Evolutionary conservation across 73 alveolate genomes (phyloP).

Genomic region (Paramecium pentaurelia): DNA sequence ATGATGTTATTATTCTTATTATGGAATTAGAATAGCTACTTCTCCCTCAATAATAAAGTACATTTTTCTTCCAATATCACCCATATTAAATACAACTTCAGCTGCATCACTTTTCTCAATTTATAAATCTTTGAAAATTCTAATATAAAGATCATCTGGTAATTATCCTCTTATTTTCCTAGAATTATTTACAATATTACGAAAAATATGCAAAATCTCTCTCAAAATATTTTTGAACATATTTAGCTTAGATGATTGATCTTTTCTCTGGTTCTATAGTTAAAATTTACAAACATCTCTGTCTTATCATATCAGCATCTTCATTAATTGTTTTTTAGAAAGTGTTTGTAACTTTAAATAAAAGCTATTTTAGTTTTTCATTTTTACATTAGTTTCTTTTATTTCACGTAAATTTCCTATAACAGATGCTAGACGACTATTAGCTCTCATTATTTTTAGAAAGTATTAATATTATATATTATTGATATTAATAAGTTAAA

Average conservation of each 20-base stretch:
- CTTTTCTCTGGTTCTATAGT: not conserved
- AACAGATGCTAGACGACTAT: not conserved
- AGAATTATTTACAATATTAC: not conserved
- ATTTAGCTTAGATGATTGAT: not conserved
- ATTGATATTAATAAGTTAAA: not conserved
- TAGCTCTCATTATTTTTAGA: not conserved
- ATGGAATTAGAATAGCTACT: not conserved
- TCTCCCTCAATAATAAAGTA: conserved; percentile 11
- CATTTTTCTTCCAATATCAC: conserved; percentile 29
- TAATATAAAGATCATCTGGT: not conserved
- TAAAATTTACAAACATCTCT: not conserved
- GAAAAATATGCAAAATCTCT: not conserved
- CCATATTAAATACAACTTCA: not conserved
- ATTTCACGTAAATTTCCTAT: not conserved
- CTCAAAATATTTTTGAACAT: not conserved
- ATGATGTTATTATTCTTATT: not conserved
- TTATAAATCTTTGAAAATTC: not conserved
- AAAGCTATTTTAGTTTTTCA: not conserved
- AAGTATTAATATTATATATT: not conserved
- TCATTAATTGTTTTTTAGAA: not conserved
- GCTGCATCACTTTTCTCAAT: not conserved
- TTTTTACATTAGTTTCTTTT: not conserved
- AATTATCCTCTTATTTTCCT: not conserved
- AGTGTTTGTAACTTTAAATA: not conserved
- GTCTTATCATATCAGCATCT: not conserved